Evolutionary conservation across 306 rosid species (phyloP), one percentile per base, ranked within the genome.

Genomic region (Gleditsia sinensis): DNA sequence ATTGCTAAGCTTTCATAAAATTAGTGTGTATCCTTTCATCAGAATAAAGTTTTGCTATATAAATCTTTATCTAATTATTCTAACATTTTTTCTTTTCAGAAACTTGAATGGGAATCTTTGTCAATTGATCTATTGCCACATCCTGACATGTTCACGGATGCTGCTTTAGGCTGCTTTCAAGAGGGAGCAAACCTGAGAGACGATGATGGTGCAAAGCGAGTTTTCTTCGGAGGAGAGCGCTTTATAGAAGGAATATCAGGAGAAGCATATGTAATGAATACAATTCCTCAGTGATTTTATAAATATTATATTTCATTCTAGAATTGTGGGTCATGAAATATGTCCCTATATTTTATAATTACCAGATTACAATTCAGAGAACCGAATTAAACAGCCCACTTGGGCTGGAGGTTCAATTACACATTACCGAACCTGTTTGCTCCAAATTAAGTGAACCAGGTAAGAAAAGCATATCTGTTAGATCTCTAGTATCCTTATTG

Each of bases 371-470:
- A 3, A 76, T 92, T 78, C 88, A 92, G 71, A 90, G 98, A 85
- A 92, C 98, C 42, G 98, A 88, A 53, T 84, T 81, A 57, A 92
- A 92, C 77, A 85, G 90, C 80, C 98, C 98, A 71, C 94, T 92
- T 78, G 98, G 98, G 51, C 96, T 92, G 80, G 98, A 92, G 83
- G 94, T 92, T 76, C 94, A 88, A 60, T 76, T 92, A 69, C 96
- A 92, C 80, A 80, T 92, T 71, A 92, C 89, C 14, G 98, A 90
- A 87, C 96, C 96, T 72, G 82, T 92, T 65, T 92, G 98, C 74
- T 96, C 98, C 75, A 96, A 91, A 69, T 70, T 92, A 82, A 92
- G 98, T 56, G 98, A 92, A 84, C 96, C 98, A 59, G 96, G 98
- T 90, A 67, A 65, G 30, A 30, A 36, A 57, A 48, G 58, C 50